phyloP scores from a whole-genome alignment of 768 basidiomycete species.

The Trametes elegans region DNA sequence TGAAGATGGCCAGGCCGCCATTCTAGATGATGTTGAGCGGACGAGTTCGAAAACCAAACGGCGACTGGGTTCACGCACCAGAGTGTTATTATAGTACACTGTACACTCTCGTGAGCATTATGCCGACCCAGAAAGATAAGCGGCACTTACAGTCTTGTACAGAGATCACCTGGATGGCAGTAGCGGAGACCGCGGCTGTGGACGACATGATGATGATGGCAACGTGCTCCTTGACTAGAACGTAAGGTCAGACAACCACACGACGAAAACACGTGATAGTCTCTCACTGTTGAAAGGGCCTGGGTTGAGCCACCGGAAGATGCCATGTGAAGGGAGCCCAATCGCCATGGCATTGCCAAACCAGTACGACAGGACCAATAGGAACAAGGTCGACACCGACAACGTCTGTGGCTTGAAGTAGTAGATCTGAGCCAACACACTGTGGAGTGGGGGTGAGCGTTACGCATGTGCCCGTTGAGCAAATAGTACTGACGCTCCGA shows the following conservation, averaged over 20 bases:
- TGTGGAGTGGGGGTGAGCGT: neutral
- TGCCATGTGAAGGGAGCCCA: slow-evolving; percentile 29
- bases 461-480: neutral
- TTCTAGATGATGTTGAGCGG: slow-evolving; percentile 11
- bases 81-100: slow-evolving; percentile 41
- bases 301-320: slow-evolving; percentile 36
- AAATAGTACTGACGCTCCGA: slow-evolving; percentile 43
- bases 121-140: neutral
- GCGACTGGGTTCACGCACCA: too few relatives aligned
- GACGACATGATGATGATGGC: slow-evolving; percentile 38
- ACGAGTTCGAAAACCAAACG: neutral
- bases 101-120: neutral
- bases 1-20: slow-evolving; percentile 35
- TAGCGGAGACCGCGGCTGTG: slow-evolving; percentile 32
- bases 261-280: slow-evolving; percentile 5
- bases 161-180: slow-evolving; percentile 34
- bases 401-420: slow-evolving; percentile 49
- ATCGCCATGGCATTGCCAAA: slow-evolving; percentile 44
- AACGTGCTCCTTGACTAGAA: slow-evolving; percentile 35
- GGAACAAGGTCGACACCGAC: slow-evolving; percentile 47
- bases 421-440: slow-evolving; percentile 34
- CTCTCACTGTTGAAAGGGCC: slow-evolving; percentile 38
- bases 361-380: slow-evolving; percentile 52
- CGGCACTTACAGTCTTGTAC: slow-evolving; percentile 29
- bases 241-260: neutral